Base-by-base conservation (phyloP, 176 grass and related monocot genomes). In the Zea mays region DNA sequence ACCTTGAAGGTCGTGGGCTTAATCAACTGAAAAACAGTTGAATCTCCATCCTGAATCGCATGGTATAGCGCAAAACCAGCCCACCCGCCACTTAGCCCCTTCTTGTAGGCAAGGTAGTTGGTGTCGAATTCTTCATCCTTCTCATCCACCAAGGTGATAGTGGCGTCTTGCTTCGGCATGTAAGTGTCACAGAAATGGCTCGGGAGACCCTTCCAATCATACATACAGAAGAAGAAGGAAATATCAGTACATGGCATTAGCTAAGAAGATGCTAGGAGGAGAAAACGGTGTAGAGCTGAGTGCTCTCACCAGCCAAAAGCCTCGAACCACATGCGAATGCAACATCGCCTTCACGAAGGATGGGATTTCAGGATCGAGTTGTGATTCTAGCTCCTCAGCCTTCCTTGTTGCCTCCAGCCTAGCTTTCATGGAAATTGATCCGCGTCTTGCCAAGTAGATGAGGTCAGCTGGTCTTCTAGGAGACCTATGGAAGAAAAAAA, bases 271-370 rank as follows among this genome's bases (percentile, higher is more conserved):
- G 13, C 45, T 57, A 2, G 38, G 42, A 52, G 27, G 48, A 16
- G 19, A 15, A 73, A 62, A 37, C 67, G 62, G 27, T 27, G 27
- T 27, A 74, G 6, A 65, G 86, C 88, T 74, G 62, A 94, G 10
- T 69, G 89, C 84, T 27, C 27, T 81, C 68, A 95, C 92, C 89
- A 95, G 71, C 89, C 89, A 91, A 62, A 95, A 95, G 43, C 86
- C 92, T 75, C 80, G 67, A 19, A 86, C 90, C 50, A 91, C 89
- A 69, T 95, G 92, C 16, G 92, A 95, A 36, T 95, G 86, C 62
- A 95, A 37, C 89, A 95, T 95, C 65, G 84, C 68, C 72, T 90
- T 95, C 69, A 95, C 77, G 67, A 95, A 95, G 81, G 80, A 82
- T 27, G 89, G 89, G 39, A 87, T 79, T 41, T 58, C 54, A 39